Percentiles rank a stretch among this genome's conserved stretches.
These are phyloP conservation scores for Odontarrhena argentea DNA, from an alignment of 345 rosid genomes.

Conservation along the genomic window DNA sequence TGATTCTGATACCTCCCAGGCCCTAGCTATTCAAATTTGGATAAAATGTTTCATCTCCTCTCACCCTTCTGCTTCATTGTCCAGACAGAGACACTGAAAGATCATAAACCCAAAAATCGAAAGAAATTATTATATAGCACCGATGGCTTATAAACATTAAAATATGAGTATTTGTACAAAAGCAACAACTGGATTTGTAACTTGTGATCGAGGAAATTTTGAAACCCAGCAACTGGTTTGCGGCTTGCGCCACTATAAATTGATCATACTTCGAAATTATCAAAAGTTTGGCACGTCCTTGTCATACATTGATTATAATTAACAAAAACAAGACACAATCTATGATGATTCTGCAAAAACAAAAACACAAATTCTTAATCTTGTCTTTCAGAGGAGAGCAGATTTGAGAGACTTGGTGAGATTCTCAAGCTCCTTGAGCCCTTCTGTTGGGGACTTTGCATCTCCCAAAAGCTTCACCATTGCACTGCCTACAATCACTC, in stretches of 20 bases:
- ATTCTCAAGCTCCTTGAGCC: slow-evolving; percentile 62
- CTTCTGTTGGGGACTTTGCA: slow-evolving; percentile 78
- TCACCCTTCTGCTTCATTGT: too few relatives aligned
- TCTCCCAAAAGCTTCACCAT: slow-evolving; percentile 74
- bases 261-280: slow-evolving; percentile 15
- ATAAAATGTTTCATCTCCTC: too few relatives aligned
- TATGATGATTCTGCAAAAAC: too few relatives aligned
- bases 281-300: slow-evolving; percentile 27
- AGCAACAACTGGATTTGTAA: background rate
- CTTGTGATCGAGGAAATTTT: background rate
- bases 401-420: slow-evolving; percentile 72
- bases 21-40: too few relatives aligned
- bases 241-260: slow-evolving; percentile 10
- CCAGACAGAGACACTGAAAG: too few relatives aligned
- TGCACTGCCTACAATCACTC: slow-evolving; percentile 87
- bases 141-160: too few relatives aligned
- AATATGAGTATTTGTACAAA: background rate
- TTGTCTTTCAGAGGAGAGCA: slow-evolving; percentile 52
- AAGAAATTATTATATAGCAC: too few relatives aligned
- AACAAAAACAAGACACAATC: background rate
- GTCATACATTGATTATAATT: slow-evolving; percentile 10
- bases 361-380: too few relatives aligned
- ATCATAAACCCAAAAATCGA: too few relatives aligned
- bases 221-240: background rate
- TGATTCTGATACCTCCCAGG: too few relatives aligned